These are phyloP conservation scores for Nannizzia gypsea DNA, from an alignment of 2,329 filamentous ascomycete genomes.

Conservation along the genomic window DNA sequence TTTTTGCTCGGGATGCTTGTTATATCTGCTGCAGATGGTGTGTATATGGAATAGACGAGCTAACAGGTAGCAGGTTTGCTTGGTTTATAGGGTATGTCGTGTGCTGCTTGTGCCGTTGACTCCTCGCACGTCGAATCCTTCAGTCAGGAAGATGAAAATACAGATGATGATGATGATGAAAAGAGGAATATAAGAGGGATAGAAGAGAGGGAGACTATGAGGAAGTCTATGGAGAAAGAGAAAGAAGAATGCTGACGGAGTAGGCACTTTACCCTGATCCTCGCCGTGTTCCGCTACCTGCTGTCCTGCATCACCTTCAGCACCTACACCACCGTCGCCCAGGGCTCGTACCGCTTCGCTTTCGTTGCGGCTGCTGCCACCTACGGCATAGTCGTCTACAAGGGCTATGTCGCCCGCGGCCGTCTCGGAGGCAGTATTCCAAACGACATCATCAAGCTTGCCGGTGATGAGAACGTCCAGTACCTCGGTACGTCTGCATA, in stretches of 20 bases:
- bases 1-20: neutral
- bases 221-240: too few species aligned
- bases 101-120: slow-evolving; percentile 9
- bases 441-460: slow-evolving; percentile 52
- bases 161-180: too few species aligned
- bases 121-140: neutral
- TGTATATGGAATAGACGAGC: neutral
- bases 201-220: too few species aligned
- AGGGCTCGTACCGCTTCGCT: slow-evolving; percentile 76
- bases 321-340: slow-evolving; percentile 63
- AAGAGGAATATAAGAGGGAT: too few species aligned
- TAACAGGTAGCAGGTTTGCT: slow-evolving; percentile 38
- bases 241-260: neutral
- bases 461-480: slow-evolving; percentile 90
- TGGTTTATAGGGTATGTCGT: slow-evolving; percentile 68
- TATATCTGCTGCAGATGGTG: too few species aligned
- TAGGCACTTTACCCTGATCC: slow-evolving; percentile 76
- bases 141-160: too few species aligned
- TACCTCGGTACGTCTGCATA: slow-evolving; percentile 62
- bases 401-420: slow-evolving; percentile 78
- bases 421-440: slow-evolving; percentile 57
- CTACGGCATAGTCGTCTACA: slow-evolving; percentile 98
- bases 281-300: slow-evolving; percentile 69
- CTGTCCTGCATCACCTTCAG: slow-evolving; percentile 85
- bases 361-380: slow-evolving; percentile 83